phyloP scores from a whole-genome alignment of 345 rosid species.

The Gossypium arboreum region DNA sequence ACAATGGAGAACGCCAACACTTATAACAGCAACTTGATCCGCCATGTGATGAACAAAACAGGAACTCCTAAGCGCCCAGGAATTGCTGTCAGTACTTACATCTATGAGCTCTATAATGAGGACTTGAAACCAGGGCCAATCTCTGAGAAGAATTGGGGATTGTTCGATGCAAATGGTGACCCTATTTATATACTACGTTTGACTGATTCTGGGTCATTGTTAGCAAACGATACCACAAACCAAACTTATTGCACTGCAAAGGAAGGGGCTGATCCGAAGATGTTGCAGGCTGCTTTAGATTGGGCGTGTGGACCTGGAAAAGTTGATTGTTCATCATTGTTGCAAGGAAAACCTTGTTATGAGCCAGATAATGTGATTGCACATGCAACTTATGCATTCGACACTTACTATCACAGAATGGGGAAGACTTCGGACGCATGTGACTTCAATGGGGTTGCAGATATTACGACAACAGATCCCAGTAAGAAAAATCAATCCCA shows the following conservation, averaged over 20 bases:
- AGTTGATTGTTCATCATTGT: constrained; percentile 55
- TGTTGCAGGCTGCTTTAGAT: constrained; percentile 72
- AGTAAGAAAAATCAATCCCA: constrained; percentile 32
- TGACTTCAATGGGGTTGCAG: constrained; percentile 64
- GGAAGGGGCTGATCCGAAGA: constrained; percentile 59
- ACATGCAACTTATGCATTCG: constrained; percentile 65
- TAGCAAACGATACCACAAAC: constrained; percentile 63
- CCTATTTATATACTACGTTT: constrained; percentile 52
- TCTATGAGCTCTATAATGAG: constrained; percentile 73
- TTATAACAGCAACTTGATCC: constrained; percentile 68
- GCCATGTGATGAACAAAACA: constrained; percentile 55
- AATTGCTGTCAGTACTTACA: constrained; percentile 52
- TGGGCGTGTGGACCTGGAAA: constrained; percentile 80
- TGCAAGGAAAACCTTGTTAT: constrained; percentile 56
- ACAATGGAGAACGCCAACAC: constrained; percentile 62
- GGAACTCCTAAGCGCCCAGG: constrained; percentile 78
- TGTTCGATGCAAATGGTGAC: constrained; percentile 55
- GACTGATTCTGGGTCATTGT: constrained; percentile 52
- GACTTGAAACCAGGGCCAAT: constrained; percentile 49
- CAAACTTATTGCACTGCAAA: constrained; percentile 61
- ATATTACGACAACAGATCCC: constrained; percentile 57
- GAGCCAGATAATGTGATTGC: constrained; percentile 58
- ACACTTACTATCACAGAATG: constrained; percentile 58
- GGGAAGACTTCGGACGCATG: constrained; percentile 49
- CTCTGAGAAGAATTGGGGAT: constrained; percentile 77